Conservation (phyloP, 352 stramenopile species). For the Phytophthora citricola region DNA sequence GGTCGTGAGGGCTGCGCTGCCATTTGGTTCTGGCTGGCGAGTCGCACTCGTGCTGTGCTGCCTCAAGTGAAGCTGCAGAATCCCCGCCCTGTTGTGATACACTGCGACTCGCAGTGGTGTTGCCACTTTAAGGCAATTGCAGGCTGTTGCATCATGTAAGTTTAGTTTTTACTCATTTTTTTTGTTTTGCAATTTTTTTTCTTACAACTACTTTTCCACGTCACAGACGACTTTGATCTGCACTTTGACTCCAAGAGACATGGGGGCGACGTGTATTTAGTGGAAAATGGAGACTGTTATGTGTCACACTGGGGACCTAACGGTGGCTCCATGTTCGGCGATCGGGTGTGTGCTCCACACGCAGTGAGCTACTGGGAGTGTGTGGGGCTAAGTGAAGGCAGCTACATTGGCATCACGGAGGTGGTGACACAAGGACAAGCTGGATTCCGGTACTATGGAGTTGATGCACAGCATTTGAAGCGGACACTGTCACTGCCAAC, state of each 20-base stretch:
- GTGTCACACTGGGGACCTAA: conserved; percentile 51
- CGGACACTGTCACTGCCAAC: conserved; percentile 56
- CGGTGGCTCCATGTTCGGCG: conserved; percentile 58
- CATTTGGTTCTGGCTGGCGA: conserved; percentile 55
- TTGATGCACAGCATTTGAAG: conserved; percentile 47
- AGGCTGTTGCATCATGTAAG: conserved; percentile 62
- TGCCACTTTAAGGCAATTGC: conserved; percentile 59
- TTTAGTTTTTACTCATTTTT: neutral
- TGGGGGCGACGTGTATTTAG: conserved; percentile 55
- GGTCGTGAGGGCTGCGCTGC: conserved; percentile 29
- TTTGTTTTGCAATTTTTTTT: too few species aligned
- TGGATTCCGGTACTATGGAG: conserved; percentile 51
- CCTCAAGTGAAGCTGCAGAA: conserved; percentile 35
- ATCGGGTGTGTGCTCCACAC: conserved; percentile 43
- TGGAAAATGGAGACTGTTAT: conserved; percentile 42
- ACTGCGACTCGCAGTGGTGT: conserved; percentile 43
- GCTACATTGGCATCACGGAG: conserved; percentile 62
- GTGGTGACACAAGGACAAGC: conserved; percentile 38
- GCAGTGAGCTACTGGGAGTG: conserved; percentile 79
- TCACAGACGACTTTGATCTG: conserved; percentile 54
- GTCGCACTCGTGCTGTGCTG: conserved; percentile 35
- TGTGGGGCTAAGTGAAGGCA: conserved; percentile 63
- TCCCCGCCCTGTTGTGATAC: conserved; percentile 28
- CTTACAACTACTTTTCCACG: neutral
- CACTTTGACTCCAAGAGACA: conserved; percentile 51